Percentiles rank a stretch among this genome's conserved stretches.
These are phyloP conservation scores for Mycena galericulata DNA, from an alignment of 768 basidiomycete species.

Conservation along the genomic window DNA sequence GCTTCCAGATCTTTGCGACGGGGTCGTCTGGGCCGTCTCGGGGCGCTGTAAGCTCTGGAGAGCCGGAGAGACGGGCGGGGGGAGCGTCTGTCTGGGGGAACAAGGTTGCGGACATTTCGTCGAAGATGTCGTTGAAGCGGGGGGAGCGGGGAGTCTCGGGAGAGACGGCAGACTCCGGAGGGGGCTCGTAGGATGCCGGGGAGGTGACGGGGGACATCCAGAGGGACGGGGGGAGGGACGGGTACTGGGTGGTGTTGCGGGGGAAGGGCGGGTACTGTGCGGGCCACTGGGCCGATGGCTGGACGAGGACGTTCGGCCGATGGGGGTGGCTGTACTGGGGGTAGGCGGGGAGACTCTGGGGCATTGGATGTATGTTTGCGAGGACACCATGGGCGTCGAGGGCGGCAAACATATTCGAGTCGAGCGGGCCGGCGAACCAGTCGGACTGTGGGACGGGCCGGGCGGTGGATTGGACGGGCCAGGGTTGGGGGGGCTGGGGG, in stretches of 20 bases:
- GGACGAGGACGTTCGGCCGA: conserved; percentile 32
- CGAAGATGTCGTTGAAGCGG: conserved; percentile 78
- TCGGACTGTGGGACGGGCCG: conserved; percentile 47
- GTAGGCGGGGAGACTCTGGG: conserved; percentile 54
- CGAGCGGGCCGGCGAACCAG: conserved; percentile 78
- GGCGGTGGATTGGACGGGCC: conserved; percentile 19
- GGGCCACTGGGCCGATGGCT: conserved; percentile 35
- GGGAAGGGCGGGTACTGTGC: conserved; percentile 26
- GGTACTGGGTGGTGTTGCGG: conserved; percentile 47
- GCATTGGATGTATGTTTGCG: conserved; percentile 44
- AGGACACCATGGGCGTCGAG: conserved; percentile 72
- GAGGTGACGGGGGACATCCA: conserved; percentile 85
- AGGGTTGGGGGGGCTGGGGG: not conserved
- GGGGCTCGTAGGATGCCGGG: conserved; percentile 53
- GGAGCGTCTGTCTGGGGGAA: conserved; percentile 49
- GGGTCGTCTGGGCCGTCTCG: conserved; percentile 26
- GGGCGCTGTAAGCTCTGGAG: conserved; percentile 42
- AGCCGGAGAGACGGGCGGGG: conserved; percentile 50
- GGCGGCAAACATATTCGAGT: conserved; percentile 69
- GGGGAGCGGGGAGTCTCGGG: conserved; percentile 67
- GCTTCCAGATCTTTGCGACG: conserved; percentile 97
- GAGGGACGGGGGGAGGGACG: conserved; percentile 77
- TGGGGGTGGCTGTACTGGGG: conserved; percentile 41
- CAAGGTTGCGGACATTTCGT: conserved; percentile 57
- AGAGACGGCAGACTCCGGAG: conserved; percentile 51